Evolutionary conservation across 2,329 filamentous ascomycete genomes (phyloP), one percentile per base, ranked within the genome.

Genomic region (Daldinia sp.): DNA sequence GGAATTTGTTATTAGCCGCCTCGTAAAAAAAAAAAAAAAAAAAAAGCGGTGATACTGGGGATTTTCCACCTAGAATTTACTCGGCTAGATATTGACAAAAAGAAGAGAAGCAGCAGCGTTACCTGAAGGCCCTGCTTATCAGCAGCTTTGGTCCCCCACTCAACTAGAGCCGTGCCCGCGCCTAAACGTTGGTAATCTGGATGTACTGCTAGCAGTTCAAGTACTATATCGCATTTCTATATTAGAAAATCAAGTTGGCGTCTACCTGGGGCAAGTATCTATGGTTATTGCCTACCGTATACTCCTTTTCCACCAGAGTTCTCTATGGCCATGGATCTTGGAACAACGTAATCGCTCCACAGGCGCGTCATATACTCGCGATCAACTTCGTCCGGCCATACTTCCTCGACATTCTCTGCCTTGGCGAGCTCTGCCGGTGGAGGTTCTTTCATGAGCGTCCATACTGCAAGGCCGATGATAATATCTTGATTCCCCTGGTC

Each of bases 151-250:
- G 62, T 73, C n/a, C 74, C 74, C 74, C 74, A 75, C 13, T 55
- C 26, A 6, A 76, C 74, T 1, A 76, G 72, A 48, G 68, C 68
- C 10, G 63, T 60, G 4, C 74, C 73, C 3, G 71, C 74, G 1
- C 74, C 73, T 37, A 70, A 9, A 35, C 68, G 60, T 54, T 74
- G 73, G 37, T 69, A 71, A 12, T 69, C 68, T 3, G 72, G 72
- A 46, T 74, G 70, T 6, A 75, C 69, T 2, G 71, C 73, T 2
- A 76, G 55, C 1, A 75, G 33, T 54, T 75, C 73, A 23, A 76
- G 73, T 7, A 76, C 74, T 76, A 65, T 18, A 48, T 20, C 33
- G 6, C 41, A 53, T 39, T 3, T 13, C 7, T 7, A 35, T n/a
- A 18, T 65, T 4, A 63, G 60, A 39, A 30, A 28, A n/a, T 6